These are phyloP conservation scores for Ogataea angusta DNA, from an alignment of 805 yeast species.

Conservation along the genomic window DNA sequence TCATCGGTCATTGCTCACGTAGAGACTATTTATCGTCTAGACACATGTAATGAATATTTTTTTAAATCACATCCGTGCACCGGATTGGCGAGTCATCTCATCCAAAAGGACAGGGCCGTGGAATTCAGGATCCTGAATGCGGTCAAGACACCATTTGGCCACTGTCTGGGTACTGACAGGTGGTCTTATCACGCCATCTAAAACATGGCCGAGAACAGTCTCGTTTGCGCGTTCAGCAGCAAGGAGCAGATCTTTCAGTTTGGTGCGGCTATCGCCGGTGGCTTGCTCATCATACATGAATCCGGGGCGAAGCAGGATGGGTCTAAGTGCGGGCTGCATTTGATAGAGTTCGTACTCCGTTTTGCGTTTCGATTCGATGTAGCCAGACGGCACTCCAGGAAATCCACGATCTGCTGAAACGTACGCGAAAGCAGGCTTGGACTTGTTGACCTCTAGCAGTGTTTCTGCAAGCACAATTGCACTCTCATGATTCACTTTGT, in stretches of 20 bases:
- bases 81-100: slow-evolving; percentile 34
- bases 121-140: slow-evolving; percentile 46
- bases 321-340: slow-evolving; percentile 46
- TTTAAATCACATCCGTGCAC: slow-evolving; percentile 7
- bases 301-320: slow-evolving; percentile 75
- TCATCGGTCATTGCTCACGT: neutral
- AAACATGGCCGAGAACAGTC: slow-evolving; percentile 37
- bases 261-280: slow-evolving; percentile 35
- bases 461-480: slow-evolving; percentile 63
- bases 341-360: slow-evolving; percentile 60
- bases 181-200: slow-evolving; percentile 55
- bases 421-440: slow-evolving; percentile 53
- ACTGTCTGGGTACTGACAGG: slow-evolving; percentile 67
- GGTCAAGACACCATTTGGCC: slow-evolving; percentile 54
- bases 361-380: slow-evolving; percentile 69
- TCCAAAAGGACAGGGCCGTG: slow-evolving; percentile 60
- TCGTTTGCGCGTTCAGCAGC: slow-evolving; percentile 44
- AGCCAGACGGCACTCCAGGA: slow-evolving; percentile 66
- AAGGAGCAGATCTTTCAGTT: slow-evolving; percentile 42
- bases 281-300: slow-evolving; percentile 64
- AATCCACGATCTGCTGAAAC: slow-evolving; percentile 76
- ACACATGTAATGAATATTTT: no score
- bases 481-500: slow-evolving; percentile 64
- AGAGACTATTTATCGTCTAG: neutral
- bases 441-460: slow-evolving; percentile 30